Base-by-base conservation (phyloP, 495 filamentous ascomycete genomes). In the Hypoxylon fragiforme region DNA sequence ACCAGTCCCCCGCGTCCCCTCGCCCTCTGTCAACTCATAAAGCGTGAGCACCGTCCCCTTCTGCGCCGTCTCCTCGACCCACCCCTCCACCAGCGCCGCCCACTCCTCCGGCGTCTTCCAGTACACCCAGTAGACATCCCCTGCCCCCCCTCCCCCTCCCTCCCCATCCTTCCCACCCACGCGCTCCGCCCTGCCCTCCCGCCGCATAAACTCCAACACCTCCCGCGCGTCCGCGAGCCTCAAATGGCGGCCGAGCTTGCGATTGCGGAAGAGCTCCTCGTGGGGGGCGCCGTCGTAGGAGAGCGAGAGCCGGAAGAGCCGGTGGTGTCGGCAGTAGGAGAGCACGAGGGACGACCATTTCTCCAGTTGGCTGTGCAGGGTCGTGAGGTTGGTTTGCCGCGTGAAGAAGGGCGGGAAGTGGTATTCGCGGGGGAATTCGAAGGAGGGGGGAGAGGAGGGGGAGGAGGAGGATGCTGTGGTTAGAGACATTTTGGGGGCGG, bases 291-390 rank as follows among this genome's bases (percentile, higher is more conserved):
- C 55, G 0, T 52, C 49, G 49, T 59, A 59, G 1, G 55, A 71
- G 9, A 94, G 73, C 2, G 84, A 75, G 21, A 97, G 79, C 22
- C 81, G 80, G 77, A 81, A 95, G 62, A 88, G 66, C 32, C 79
- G 83, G 71, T 92, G 81, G 67, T 86, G 78, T 0, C 83, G 81
- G 69, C 89, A 91, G 85, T 94, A 98, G 62, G 85, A 62, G 50
- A 87, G 89, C 63, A 98, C 84, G 13, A 96, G 81, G n/a, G 81
- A 65, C 32, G 87, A 85, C 94, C 94, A 98, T 73, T 87, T 89
- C 26, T 78, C 70, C 44, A 91, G 83, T 68, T 97, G 94, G 16
- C 83, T 79, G 69, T 82, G 79, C 62, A 82, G 87, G 8, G 90
- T 96, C 21, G 77, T 74, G 57, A 75, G 77, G 76, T 91, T 91